Evolutionary conservation across 768 basidiomycete genomes (phyloP).

Genomic region (Tephrocybe sp.): DNA sequence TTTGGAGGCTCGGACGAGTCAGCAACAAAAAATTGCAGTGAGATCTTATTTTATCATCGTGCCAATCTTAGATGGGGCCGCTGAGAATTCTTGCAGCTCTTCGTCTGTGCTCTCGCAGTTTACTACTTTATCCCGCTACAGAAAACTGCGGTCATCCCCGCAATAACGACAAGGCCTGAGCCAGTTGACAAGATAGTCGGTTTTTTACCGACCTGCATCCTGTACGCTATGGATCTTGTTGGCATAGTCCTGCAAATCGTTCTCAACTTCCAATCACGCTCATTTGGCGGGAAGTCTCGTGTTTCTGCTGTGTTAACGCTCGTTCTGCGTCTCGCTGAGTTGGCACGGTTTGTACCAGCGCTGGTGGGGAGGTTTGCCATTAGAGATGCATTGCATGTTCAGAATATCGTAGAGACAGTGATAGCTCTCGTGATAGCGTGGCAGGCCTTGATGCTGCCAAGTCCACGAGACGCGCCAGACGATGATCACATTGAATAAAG

Average conservation of each 20-base stretch:
- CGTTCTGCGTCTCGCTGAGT: not conserved
- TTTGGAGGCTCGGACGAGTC: constrained; percentile 12
- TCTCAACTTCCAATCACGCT: constrained; percentile 21
- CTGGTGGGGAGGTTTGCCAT: constrained; percentile 4
- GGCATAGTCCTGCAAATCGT: constrained; percentile 21
- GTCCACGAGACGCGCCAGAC: constrained; percentile 4
- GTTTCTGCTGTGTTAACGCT: constrained; percentile 6
- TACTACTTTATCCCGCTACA: constrained; percentile 7
- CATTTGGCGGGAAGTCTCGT: constrained; percentile 24
- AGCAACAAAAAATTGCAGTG: constrained; percentile 3
- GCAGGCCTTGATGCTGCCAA: constrained; percentile 10
- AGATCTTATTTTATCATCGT: not conserved
- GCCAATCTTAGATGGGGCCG: no score
- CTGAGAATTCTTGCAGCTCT: constrained; percentile 8
- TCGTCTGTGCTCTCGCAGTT: not conserved
- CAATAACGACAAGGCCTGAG: not conserved
- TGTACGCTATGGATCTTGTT: constrained; percentile 5
- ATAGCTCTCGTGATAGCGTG: not conserved
- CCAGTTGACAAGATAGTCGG: not conserved
- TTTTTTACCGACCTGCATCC: not conserved
- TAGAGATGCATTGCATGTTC: not conserved
- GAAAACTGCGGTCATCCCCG: constrained; percentile 5
- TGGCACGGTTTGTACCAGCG: constrained; percentile 5
- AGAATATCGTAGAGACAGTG: not conserved
- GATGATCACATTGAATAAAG: constrained; percentile 13